Conservation (phyloP, 495 filamentous ascomycete species). For the Penicillium riverlandense region DNA sequence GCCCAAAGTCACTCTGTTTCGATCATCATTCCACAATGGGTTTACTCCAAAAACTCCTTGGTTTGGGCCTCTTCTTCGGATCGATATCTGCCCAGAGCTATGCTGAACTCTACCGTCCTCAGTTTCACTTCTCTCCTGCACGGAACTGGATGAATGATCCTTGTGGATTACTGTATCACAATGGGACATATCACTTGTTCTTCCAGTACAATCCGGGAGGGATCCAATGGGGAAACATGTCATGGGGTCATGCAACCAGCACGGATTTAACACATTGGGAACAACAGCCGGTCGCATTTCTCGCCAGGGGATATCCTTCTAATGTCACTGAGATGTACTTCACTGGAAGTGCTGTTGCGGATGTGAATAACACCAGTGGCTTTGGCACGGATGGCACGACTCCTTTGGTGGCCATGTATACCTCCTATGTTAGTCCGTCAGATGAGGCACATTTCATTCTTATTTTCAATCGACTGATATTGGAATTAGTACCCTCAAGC, state of each 20-base stretch:
- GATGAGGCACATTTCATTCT: not conserved
- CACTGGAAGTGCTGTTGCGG: constrained; percentile 44
- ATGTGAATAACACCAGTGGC: constrained; percentile 50
- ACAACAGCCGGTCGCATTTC: constrained; percentile 28
- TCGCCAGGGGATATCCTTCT: constrained; percentile 31
- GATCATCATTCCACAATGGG: not conserved
- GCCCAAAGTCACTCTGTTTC: too few species aligned
- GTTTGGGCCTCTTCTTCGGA: not conserved
- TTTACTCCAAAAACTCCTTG: not conserved
- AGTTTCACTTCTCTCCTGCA: constrained; percentile 46
- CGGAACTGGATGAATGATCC: constrained; percentile 54
- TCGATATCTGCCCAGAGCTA: constrained; percentile 20
- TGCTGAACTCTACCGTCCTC: constrained; percentile 35
- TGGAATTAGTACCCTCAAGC: constrained; percentile 8
- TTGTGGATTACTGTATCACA: constrained; percentile 43
- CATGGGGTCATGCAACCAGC: constrained; percentile 37
- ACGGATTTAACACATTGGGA: constrained; percentile 33
- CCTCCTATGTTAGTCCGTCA: constrained; percentile 27
- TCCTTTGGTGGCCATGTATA: constrained; percentile 51
- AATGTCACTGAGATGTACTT: constrained; percentile 44
- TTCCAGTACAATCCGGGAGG: constrained; percentile 36
- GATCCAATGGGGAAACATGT: constrained; percentile 26
- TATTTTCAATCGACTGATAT: not conserved
- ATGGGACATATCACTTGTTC: constrained; percentile 32
- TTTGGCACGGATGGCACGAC: constrained; percentile 44